Base-by-base conservation (phyloP, 2,329 filamentous ascomycete species). In the Sporothrix variecibatus region DNA sequence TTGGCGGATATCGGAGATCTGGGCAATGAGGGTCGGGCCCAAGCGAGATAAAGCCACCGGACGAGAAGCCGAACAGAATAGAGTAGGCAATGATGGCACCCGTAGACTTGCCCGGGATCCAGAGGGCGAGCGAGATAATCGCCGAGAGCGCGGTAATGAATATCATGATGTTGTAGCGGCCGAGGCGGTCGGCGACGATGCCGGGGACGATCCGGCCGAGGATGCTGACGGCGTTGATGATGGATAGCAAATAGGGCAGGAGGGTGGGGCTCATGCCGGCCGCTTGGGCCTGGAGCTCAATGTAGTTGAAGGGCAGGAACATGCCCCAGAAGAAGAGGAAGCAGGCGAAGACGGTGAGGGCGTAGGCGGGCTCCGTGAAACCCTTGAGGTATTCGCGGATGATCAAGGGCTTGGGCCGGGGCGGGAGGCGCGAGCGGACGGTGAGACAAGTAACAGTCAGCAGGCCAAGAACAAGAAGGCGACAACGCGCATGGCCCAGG, bases 31-130 rank as follows among this genome's bases (percentile, higher is more conserved):
- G 0, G 88, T 84, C 0, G 90, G 87, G 0, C 85, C 82, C 20
- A 93, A 81, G 1, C n/a, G 87, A 87, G 68, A 92, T 87, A 77
- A 89, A 91, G 2, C 87, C 87, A 15, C 91, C 91, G 0, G 88
- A 90, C 15, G 85, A 84, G 80, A 93, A 92, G 6, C 91, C 91
- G 76, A 90, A 93, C 1, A 92, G 78, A 2, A 86, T 84, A 17
- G 87, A 85, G 81, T 91, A 93, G 20, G 88, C 83, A 69, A 93
- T 85, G 49, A 89, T 87, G 2, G 87, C 85, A 0, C 84, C 85
- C 11, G 89, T 87, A 11, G 83, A 82, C 15, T 79, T 75, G 53
- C 81, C 84, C 3, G 82, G 81, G 58, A 84, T 80, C 83, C 83
- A 84, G 28, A 90, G 79, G 53, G 79, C 82, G 11, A 84, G 80